Percentiles rank a stretch among this genome's conserved stretches.
These are phyloP conservation scores for Penicillium sp. DNA, from an alignment of 2,329 filamentous ascomycete species.

Conservation along the genomic window DNA sequence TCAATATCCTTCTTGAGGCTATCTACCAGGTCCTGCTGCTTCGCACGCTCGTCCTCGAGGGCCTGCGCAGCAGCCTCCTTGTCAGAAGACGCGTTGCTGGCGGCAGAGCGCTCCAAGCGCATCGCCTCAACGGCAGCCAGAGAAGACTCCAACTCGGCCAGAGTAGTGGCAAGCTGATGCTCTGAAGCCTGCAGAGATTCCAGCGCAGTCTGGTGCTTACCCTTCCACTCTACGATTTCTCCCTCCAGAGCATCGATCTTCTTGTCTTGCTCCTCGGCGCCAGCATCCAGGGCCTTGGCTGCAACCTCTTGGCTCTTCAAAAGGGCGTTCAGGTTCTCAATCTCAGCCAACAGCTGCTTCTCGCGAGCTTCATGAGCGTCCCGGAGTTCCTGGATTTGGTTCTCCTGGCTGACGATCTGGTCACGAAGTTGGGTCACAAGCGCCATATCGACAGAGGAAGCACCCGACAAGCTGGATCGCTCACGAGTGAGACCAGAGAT, in stretches of 20 bases:
- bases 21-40: slow-evolving; percentile 62
- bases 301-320: slow-evolving; percentile 45
- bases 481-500: slow-evolving; percentile 93
- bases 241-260: slow-evolving; percentile 67
- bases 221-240: slow-evolving; percentile 74
- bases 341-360: slow-evolving; percentile 69
- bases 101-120: slow-evolving; percentile 43
- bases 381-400: slow-evolving; percentile 72
- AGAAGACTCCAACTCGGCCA: slow-evolving; percentile 71
- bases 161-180: slow-evolving; percentile 68
- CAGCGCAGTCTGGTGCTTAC: slow-evolving; percentile 71
- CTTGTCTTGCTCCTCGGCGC: slow-evolving; percentile 51
- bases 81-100: slow-evolving; percentile 33
- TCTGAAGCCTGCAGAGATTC: slow-evolving; percentile 73
- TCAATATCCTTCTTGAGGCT: slow-evolving; percentile 74
- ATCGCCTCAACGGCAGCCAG: slow-evolving; percentile 56
- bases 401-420: slow-evolving; percentile 84
- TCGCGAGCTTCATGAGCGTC: slow-evolving; percentile 73
- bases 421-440: slow-evolving; percentile 84
- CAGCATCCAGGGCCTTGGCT: slow-evolving; percentile 36
- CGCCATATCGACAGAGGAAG: slow-evolving; percentile 84
- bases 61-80: slow-evolving; percentile 46
- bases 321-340: slow-evolving; percentile 66
- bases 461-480: slow-evolving; percentile 79
- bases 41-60: slow-evolving; percentile 53